These are phyloP conservation scores for Trifolium repens DNA, from an alignment of 306 rosid species.

Conservation along the genomic window DNA sequence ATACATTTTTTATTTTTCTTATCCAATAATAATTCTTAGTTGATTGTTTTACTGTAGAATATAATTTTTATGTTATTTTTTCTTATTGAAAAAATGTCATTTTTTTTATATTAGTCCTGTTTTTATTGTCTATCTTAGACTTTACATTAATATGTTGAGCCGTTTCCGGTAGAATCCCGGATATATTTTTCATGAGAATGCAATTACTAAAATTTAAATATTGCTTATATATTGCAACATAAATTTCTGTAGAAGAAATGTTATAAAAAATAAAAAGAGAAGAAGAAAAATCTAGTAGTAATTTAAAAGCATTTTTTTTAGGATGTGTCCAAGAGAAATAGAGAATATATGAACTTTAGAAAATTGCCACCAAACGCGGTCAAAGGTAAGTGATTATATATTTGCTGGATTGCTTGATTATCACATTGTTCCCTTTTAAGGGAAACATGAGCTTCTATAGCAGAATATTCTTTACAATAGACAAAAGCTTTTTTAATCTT, in stretches of 20 bases:
- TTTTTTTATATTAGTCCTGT: too few relatives aligned
- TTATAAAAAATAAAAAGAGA: not conserved
- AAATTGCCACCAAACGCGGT: slow-evolving; percentile 46
- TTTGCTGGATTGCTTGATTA: slow-evolving; percentile 41
- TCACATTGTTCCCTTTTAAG: slow-evolving; percentile 39
- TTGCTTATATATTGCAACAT: not conserved
- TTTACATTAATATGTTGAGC: too few relatives aligned
- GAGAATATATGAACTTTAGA: slow-evolving; percentile 26
- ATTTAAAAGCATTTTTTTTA: not conserved
- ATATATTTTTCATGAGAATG: too few relatives aligned
- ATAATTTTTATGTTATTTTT: too few relatives aligned
- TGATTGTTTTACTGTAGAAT: too few relatives aligned
- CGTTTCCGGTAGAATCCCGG: too few relatives aligned
- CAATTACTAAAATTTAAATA: too few relatives aligned
- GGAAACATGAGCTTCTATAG: slow-evolving; percentile 4
- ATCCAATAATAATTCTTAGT: too few relatives aligned
- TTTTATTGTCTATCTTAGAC: too few relatives aligned
- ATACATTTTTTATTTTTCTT: too few relatives aligned
- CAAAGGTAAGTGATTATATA: slow-evolving; percentile 41
- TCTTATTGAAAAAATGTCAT: too few relatives aligned
- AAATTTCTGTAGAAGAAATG: not conserved
- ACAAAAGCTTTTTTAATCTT: not conserved
- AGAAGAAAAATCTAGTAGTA: not conserved
- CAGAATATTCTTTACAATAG: not conserved
- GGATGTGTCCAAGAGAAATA: slow-evolving; percentile 29